Evolutionary conservation across 331 rosid genomes (phyloP).

Genomic region (Saraca asoca): DNA sequence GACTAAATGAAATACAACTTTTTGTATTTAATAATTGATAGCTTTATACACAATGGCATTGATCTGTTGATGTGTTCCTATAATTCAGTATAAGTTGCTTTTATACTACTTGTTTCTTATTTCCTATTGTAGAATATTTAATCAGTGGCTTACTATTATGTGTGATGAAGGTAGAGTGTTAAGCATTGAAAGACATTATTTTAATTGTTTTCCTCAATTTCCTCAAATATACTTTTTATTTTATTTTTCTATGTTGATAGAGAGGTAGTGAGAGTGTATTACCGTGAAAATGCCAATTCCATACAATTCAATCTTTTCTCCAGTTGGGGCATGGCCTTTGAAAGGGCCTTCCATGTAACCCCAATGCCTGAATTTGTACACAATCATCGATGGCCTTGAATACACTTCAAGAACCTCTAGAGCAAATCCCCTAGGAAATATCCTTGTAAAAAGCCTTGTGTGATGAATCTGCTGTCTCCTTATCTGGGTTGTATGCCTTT

Average conservation of each 20-base stretch:
- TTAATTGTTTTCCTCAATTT: background rate
- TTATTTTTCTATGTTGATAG: no score
- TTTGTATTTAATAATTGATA: background rate
- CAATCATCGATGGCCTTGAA: conserved; percentile 49
- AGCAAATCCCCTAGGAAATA: conserved; percentile 54
- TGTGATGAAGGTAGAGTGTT: background rate
- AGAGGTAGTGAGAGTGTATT: no score
- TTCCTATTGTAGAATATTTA: background rate
- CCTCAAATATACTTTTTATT: no score
- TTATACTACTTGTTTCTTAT: background rate
- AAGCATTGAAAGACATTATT: background rate
- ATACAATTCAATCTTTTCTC: conserved; percentile 43
- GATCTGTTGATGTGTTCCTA: background rate
- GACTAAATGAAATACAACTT: background rate
- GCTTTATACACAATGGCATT: background rate
- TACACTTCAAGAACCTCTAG: conserved; percentile 47
- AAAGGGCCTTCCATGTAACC: conserved; percentile 62
- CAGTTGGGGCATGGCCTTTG: conserved; percentile 49
- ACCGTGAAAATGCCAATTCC: conserved; percentile 48
- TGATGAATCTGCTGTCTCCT: conserved; percentile 51
- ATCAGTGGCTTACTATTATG: background rate
- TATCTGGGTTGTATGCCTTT: conserved; percentile 46
- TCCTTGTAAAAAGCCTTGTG: conserved; percentile 40
- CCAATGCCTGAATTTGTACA: conserved; percentile 65
- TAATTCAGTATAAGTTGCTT: background rate